Base-by-base conservation (phyloP, 2,329 filamentous ascomycete species). In the Trichoderma lentiforme region DNA sequence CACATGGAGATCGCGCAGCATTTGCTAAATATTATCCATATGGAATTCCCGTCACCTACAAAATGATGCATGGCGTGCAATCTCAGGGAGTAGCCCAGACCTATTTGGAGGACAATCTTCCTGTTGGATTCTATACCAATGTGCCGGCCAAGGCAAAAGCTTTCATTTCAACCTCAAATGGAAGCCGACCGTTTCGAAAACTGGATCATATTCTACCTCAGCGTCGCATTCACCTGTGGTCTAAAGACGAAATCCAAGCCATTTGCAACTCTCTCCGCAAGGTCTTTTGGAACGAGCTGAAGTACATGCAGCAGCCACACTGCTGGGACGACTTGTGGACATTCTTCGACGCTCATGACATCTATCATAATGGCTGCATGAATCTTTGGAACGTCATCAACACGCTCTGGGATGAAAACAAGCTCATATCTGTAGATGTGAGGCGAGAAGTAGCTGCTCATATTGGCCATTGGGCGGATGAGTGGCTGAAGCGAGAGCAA, bases 321-420 rank as follows among this genome's bases (percentile, higher is more conserved):
- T 77, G 70, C 73, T 84, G 81, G 77, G 80, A 81, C 43, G 82
- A 85, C 30, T 76, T 88, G 26, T 86, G 83, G 78, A 74, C 77
- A 2, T 87, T 84, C 74, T 88, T 85, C 62, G 86, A 88, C 73
- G 80, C 82, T 1, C 72, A 77, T 11, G 86, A 88, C 64, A 78
- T 88, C 32, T 88, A 85, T 76, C 62, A 80, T 43, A 79, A 82
- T 14, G 86, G 86, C 8, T 83, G 83, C 0, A 78, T 83, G 73
- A 88, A 88, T 73, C 78, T 87, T 14, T 86, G 82, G 82, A 84
- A 83, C 30, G 79, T 87, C 39, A 74, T 86, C 58, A 80, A 82
- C 34, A 80, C 81, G 9, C 76, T 87, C 1, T 77, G 75, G 53
- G 78, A 80, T 18, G 84, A 86, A 75, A 86, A 85, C 32, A 71